Percentiles rank a stretch among this genome's conserved stretches.
phyloP scores from a whole-genome alignment of 202 grass and related monocot genomes.

The Bolboschoenoplectus hybrid region DNA sequence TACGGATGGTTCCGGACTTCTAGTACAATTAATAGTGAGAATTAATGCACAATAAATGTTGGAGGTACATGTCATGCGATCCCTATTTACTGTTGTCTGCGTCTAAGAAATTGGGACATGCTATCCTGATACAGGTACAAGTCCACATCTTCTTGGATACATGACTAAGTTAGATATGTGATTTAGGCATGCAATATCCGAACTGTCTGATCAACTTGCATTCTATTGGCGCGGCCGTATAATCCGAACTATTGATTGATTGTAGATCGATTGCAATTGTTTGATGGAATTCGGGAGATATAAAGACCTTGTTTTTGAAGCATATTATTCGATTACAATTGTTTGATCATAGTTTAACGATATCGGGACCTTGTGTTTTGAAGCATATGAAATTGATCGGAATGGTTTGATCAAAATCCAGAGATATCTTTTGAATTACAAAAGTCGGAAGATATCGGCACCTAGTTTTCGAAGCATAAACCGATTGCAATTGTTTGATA shows the following conservation, averaged over 20 bases:
- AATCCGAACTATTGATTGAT: background rate
- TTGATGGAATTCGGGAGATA: background rate
- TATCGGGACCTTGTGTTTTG: background rate
- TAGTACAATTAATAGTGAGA: slow-evolving; percentile 8
- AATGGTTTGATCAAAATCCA: background rate
- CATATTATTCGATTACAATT: background rate
- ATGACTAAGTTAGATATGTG: background rate
- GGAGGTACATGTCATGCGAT: slow-evolving; percentile 28
- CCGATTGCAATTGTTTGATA: background rate
- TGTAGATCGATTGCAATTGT: background rate
- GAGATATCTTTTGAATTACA: no score
- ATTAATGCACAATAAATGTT: slow-evolving; percentile 34
- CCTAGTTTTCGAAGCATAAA: background rate
- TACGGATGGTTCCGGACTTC: background rate
- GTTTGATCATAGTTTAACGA: background rate
- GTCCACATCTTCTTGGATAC: background rate
- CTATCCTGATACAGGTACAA: background rate
- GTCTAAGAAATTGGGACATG: background rate
- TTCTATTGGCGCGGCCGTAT: background rate
- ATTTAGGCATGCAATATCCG: background rate
- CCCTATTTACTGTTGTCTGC: background rate
- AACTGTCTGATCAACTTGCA: background rate
- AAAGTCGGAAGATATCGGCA: background rate
- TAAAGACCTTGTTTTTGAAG: background rate
- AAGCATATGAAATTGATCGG: background rate